Base-by-base conservation (phyloP, 2,329 filamentous ascomycete genomes). In the Lizonia empirigonia region DNA sequence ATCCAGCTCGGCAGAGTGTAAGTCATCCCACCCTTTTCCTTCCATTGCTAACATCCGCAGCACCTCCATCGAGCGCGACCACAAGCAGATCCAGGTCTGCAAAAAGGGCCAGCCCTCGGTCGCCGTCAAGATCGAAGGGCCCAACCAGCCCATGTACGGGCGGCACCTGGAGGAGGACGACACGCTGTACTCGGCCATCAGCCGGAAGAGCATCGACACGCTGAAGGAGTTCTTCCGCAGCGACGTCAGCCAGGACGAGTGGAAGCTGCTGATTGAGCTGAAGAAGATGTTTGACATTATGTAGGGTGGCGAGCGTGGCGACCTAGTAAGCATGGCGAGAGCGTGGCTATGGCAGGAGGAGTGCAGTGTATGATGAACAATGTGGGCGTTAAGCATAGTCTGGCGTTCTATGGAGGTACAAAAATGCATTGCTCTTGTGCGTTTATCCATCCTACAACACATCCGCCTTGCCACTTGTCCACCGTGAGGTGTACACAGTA, bases 31-130 rank as follows among this genome's bases (percentile, higher is more conserved):
- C 38, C 15, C 4, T 36, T 12, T 36, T 10, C 18, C 15, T 6
- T 15, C 34, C 19, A 30, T 18, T 36, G 13, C 61, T 67, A 55
- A 65, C 27, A 24, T 18, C 9, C 7, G 50, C 68, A 96, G 92
- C n/a, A 90, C 90, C 48, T 92, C 89, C 2, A 99, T 99, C 69
- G 93, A 99, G 76, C 88, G 95, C 71, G 95, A 99, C 63, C 94
- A 99, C 83, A 99, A 99, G 80, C 86, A 94, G 59, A 87, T 99
- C 61, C 84, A 82, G 8, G 82, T 96, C 50, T 96, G 91, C 80
- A 99, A 99, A 77, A 93, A 91, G 78, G 93, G 93, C 44, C 90
- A 96, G 70, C 94, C 95, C n/a, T 95, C 91, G 1, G 95, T 99
- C 8, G 94, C 94, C 16, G 82, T 99, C 79, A 99, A 99, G 82